Evolutionary conservation across 1,139 yeast species (phyloP).

Genomic region (Magnusiomyces fungicola): DNA sequence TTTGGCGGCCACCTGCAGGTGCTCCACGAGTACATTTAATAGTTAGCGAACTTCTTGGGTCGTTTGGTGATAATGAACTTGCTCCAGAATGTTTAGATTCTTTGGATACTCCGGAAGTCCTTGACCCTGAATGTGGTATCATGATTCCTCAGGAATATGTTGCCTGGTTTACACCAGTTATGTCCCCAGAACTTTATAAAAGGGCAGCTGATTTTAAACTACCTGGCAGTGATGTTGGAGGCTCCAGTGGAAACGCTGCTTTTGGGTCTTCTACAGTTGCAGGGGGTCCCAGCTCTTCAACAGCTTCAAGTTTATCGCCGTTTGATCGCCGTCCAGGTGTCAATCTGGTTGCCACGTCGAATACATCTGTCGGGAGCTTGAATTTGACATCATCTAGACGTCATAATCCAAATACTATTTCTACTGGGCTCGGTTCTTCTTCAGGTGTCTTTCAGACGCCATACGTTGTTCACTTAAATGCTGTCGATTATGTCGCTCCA

Average conservation of each 20-base stretch:
- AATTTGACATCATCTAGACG: background rate
- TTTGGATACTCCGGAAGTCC: slow-evolving; percentile 23
- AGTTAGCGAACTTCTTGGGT: slow-evolving; percentile 77
- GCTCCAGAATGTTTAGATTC: slow-evolving; percentile 66
- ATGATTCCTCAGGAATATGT: slow-evolving; percentile 61
- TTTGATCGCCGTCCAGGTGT: slow-evolving; percentile 25
- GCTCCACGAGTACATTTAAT: slow-evolving; percentile 44
- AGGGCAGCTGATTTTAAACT: slow-evolving; percentile 11
- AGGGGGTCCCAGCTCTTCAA: background rate
- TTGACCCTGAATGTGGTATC: slow-evolving; percentile 30
- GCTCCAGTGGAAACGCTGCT: slow-evolving; percentile 9
- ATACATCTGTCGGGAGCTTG: background rate
- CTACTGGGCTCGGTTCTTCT: too few species aligned
- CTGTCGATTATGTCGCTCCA: slow-evolving; percentile 34
- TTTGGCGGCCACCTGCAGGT: slow-evolving; percentile 33
- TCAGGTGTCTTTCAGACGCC: slow-evolving; percentile 35
- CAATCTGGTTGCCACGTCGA: slow-evolving; percentile 40
- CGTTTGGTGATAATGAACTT: slow-evolving; percentile 87
- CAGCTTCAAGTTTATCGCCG: too few species aligned
- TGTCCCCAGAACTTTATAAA: slow-evolving; percentile 42
- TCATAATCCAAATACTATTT: slow-evolving; percentile 37
- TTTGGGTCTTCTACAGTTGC: background rate
- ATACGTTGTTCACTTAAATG: slow-evolving; percentile 53
- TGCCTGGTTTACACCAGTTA: slow-evolving; percentile 58
- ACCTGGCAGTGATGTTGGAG: slow-evolving; percentile 7